These are phyloP conservation scores for Neurospora crassa DNA, from an alignment of 2,329 filamentous ascomycete genomes.

Conservation along the genomic window DNA sequence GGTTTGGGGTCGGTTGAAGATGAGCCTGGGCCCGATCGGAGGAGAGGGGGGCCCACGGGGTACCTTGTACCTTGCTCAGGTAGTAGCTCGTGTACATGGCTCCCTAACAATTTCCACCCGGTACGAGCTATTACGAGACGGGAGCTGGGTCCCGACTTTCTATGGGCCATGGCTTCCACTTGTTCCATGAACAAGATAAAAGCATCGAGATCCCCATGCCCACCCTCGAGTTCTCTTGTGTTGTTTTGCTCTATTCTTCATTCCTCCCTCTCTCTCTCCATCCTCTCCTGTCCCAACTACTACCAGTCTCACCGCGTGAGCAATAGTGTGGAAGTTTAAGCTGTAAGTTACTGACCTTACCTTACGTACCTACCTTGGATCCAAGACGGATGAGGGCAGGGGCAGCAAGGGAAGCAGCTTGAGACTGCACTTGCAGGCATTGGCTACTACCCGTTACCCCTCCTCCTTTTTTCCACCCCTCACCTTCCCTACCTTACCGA, in stretches of 20 bases:
- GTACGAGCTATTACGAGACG: neutral
- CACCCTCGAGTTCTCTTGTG: constrained; percentile 4
- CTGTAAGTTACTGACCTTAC: neutral
- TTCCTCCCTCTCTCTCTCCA: neutral
- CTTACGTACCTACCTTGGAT: neutral
- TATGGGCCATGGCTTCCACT: constrained; percentile 3
- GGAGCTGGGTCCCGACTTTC: neutral
- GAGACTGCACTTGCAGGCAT: neutral
- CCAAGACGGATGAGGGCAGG: neutral
- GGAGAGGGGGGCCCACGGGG: neutral
- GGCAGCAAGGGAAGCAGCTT: neutral
- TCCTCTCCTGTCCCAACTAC: neutral
- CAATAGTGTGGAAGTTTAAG: neutral
- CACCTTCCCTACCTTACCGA: neutral
- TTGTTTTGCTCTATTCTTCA: neutral
- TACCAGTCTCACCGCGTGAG: neutral
- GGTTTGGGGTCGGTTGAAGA: neutral
- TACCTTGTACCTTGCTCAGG: constrained; percentile 1
- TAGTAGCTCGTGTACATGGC: constrained; percentile 9
- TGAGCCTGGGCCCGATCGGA: neutral
- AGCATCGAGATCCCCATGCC: constrained; percentile 12
- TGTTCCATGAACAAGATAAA: constrained; percentile 13
- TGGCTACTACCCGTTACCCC: neutral
- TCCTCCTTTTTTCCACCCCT: neutral
- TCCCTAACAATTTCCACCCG: constrained; percentile 15